Percentiles rank a stretch among this genome's conserved stretches.
Evolutionary conservation across 2,329 filamentous ascomycete genomes (phyloP).

Genomic region (Penicillium frequentans): DNA sequence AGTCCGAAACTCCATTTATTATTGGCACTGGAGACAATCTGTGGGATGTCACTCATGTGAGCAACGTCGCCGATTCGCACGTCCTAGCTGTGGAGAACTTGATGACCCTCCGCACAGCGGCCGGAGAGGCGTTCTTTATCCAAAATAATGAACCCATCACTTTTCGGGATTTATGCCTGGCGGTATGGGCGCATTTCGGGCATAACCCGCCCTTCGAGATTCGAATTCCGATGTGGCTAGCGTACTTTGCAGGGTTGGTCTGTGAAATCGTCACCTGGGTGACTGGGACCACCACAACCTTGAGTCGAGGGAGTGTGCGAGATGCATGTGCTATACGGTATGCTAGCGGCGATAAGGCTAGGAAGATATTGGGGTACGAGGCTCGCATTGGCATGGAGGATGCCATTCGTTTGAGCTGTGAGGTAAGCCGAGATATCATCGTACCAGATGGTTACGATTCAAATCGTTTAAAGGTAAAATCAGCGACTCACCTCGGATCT

Average conservation of each 20-base stretch:
- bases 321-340: slow-evolving; percentile 57
- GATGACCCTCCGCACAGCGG: slow-evolving; percentile 38
- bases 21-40: slow-evolving; percentile 44
- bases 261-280: slow-evolving; percentile 52
- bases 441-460: background rate
- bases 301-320: slow-evolving; percentile 56
- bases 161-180: slow-evolving; percentile 47
- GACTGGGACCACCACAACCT: slow-evolving; percentile 44
- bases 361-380: slow-evolving; percentile 53
- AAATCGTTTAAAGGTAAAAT: background rate
- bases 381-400: slow-evolving; percentile 53
- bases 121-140: slow-evolving; percentile 48
- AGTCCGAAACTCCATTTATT: slow-evolving; percentile 43
- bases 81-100: slow-evolving; percentile 47
- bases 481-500: background rate
- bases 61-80: slow-evolving; percentile 48
- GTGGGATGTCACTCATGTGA: slow-evolving; percentile 47
- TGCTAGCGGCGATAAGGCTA: slow-evolving; percentile 54
- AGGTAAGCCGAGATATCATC: slow-evolving; percentile 33
- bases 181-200: slow-evolving; percentile 50
- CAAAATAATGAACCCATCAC: slow-evolving; percentile 48
- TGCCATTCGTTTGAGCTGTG: slow-evolving; percentile 51
- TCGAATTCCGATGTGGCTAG: slow-evolving; percentile 49
- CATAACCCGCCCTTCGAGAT: slow-evolving; percentile 50
- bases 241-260: slow-evolving; percentile 48